A percentile compares a stretch with the other conserved stretches of the same genome.
Evolutionary conservation across 176 grass and related monocot genomes (phyloP).

Genomic region (Eleusine indica): DNA sequence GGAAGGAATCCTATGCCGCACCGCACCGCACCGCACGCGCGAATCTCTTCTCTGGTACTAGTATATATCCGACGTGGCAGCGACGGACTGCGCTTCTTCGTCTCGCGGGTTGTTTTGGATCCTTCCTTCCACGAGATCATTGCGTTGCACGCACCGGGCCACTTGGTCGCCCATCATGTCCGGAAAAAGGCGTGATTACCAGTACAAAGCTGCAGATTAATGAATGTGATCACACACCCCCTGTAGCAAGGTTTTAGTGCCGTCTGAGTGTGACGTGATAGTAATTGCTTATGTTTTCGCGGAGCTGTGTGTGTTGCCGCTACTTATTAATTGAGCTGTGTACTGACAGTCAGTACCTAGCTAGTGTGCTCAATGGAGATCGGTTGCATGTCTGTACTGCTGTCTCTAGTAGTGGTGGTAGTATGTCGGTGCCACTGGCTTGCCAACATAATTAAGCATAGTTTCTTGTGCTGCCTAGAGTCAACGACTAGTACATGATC

Average conservation of each 20-base stretch:
- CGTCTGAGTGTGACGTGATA: background rate
- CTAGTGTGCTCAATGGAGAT: background rate
- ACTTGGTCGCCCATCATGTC: background rate
- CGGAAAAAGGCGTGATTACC: constrained; percentile 4
- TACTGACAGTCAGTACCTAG: background rate
- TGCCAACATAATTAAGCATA: background rate
- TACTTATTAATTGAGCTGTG: background rate
- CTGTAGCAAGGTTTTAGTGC: no score
- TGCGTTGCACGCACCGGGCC: constrained; percentile 2
- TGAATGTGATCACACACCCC: background rate
- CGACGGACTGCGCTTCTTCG: no score
- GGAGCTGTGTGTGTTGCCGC: background rate
- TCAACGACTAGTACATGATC: background rate
- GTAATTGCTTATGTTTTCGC: background rate
- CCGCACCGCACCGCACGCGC: no score
- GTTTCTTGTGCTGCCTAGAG: background rate
- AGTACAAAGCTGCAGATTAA: constrained; percentile 6
- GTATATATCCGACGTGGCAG: no score
- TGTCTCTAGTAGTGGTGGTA: background rate
- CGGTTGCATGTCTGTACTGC: background rate
- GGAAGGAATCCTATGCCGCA: background rate
- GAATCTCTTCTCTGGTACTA: no score
- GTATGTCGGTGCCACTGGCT: background rate
- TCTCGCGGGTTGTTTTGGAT: background rate
- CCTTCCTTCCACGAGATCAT: background rate